Evolutionary conservation across 495 filamentous ascomycete species (phyloP).

Genomic region (Glarea lozoyensis): DNA sequence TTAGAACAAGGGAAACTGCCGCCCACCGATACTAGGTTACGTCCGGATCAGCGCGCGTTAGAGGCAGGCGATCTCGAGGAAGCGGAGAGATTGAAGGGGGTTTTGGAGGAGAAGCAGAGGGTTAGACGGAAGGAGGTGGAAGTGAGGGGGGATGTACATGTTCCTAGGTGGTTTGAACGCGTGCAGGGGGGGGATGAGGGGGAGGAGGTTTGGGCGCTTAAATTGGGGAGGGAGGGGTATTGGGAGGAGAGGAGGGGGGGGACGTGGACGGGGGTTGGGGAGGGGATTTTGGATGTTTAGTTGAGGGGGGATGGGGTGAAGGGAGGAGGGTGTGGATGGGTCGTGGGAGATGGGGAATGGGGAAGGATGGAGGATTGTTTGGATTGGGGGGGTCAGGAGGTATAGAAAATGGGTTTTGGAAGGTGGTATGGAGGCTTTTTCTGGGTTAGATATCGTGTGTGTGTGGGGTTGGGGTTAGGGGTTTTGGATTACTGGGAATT

Average conservation of each 20-base stretch:
- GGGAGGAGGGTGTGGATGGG: too few relatives aligned
- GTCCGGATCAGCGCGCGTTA: constrained; percentile 86
- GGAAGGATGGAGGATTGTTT: too few relatives aligned
- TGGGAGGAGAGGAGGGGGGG: constrained; percentile 76
- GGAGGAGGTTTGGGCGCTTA: constrained; percentile 57
- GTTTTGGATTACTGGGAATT: too few relatives aligned
- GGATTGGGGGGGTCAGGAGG: too few relatives aligned
- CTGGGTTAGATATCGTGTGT: too few relatives aligned
- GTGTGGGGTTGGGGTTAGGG: too few relatives aligned
- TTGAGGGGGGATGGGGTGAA: neutral
- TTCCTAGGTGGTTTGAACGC: constrained; percentile 75
- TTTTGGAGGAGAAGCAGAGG: constrained; percentile 80
- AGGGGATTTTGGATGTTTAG: constrained; percentile 54
- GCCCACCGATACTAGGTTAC: constrained; percentile 69
- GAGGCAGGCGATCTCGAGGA: constrained; percentile 76
- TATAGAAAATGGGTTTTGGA: too few relatives aligned
- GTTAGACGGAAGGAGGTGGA: constrained; percentile 68
- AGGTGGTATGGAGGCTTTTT: too few relatives aligned
- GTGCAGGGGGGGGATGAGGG: constrained; percentile 32
- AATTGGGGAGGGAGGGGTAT: constrained; percentile 73
- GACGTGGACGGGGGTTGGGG: constrained; percentile 60
- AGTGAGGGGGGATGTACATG: constrained; percentile 56
- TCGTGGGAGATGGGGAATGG: too few relatives aligned
- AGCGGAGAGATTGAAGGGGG: constrained; percentile 75
- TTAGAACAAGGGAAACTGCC: constrained; percentile 67